Evolutionary conservation across 768 basidiomycete species (phyloP).

Genomic region (Suillus subalutaceus): DNA sequence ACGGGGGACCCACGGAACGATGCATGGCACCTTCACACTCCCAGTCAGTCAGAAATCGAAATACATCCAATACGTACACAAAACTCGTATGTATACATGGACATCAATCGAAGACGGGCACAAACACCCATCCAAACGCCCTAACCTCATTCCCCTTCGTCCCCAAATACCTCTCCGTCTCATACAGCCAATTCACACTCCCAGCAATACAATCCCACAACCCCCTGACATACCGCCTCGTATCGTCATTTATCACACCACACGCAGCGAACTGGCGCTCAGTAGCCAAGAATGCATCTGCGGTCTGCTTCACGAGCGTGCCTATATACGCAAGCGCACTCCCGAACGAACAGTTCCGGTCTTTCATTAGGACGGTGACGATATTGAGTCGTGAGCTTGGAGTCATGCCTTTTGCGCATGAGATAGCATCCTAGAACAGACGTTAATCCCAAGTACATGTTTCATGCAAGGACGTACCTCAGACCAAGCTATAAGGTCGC

Average conservation of each 20-base stretch:
- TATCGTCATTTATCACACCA: slow-evolving; percentile 24
- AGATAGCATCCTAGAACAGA: slow-evolving; percentile 54
- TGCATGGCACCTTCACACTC: too few relatives aligned
- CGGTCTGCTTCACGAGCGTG: slow-evolving; percentile 29
- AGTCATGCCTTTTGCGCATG: slow-evolving; percentile 52
- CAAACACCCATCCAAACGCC: slow-evolving; percentile 65
- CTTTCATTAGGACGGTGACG: slow-evolving; percentile 50
- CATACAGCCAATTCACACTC: slow-evolving; percentile 65
- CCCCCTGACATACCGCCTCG: slow-evolving; percentile 46
- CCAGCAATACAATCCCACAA: slow-evolving; percentile 60
- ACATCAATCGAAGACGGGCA: slow-evolving; percentile 26
- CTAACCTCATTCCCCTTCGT: slow-evolving; percentile 58
- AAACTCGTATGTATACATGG: neutral
- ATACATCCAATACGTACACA: neutral
- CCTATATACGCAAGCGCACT: slow-evolving; percentile 39
- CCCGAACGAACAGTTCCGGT: slow-evolving; percentile 49
- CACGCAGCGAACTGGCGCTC: slow-evolving; percentile 25
- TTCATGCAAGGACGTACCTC: slow-evolving; percentile 40
- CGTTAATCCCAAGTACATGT: neutral
- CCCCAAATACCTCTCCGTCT: slow-evolving; percentile 61
- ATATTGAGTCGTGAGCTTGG: slow-evolving; percentile 44
- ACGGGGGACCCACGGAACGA: too few relatives aligned
- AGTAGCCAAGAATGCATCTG: slow-evolving; percentile 29
- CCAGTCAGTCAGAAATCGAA: neutral
- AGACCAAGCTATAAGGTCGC: slow-evolving; percentile 56